Percentiles rank a stretch among this genome's conserved stretches.
Evolutionary conservation across 1,284 basidiomycete species (phyloP).

Genomic region (Rhodotorula sp.): DNA sequence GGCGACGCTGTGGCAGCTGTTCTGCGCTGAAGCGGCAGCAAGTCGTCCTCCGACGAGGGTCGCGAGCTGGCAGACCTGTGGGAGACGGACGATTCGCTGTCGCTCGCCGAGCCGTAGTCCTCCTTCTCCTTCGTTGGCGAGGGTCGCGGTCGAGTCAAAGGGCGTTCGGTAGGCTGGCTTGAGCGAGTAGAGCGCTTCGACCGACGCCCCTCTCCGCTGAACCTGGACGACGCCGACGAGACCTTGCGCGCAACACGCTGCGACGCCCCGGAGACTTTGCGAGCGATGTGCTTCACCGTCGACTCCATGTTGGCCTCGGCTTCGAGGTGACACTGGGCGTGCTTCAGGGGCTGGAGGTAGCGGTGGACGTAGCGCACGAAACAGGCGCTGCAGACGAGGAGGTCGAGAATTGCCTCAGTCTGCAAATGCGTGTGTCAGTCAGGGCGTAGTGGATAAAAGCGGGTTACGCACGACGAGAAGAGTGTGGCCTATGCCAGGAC

Average conservation of each 20-base stretch:
- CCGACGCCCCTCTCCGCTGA: too few species aligned
- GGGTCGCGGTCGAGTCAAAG: too few species aligned
- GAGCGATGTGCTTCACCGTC: neutral
- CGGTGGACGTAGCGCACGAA: conserved; percentile 9
- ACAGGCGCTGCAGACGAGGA: neutral
- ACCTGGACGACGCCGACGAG: neutral
- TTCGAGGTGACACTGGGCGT: neutral
- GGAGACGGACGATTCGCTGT: too few species aligned
- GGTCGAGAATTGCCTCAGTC: conserved; percentile 2
- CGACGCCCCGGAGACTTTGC: neutral
- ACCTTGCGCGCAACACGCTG: neutral
- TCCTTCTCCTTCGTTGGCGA: too few species aligned
- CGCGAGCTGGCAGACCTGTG: too few species aligned
- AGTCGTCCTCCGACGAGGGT: too few species aligned
- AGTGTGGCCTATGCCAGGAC: neutral
- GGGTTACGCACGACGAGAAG: conserved; percentile 2
- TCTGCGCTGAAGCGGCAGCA: too few species aligned
- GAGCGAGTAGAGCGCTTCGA: neutral
- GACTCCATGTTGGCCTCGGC: neutral
- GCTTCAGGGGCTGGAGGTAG: neutral
- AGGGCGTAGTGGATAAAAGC: too few species aligned
- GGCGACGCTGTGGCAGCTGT: too few species aligned
- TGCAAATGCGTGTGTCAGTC: neutral
- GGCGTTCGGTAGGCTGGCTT: too few species aligned
- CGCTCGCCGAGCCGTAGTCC: too few species aligned